Conservation (phyloP, 2,329 filamentous ascomycete genomes). For the Penicillium sp. region DNA sequence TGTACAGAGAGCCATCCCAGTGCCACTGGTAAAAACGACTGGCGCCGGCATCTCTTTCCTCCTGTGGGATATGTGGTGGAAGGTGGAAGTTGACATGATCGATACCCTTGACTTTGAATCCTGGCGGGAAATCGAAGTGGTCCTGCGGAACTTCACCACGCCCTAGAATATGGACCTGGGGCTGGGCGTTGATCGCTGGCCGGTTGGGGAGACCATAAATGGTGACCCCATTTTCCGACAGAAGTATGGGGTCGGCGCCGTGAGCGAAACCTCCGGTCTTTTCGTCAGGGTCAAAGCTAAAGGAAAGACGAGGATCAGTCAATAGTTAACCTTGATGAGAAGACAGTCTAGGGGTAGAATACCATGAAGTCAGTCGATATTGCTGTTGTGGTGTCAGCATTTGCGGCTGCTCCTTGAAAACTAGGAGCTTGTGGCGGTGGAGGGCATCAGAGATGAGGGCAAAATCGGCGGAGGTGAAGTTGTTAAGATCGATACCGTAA, state of each 20-base stretch:
- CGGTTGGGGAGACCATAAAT: conserved; percentile 43
- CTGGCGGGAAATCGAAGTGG: conserved; percentile 42
- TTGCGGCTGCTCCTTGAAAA: conserved; percentile 44
- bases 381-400: conserved; percentile 43
- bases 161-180: neutral
- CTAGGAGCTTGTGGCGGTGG: conserved; percentile 39
- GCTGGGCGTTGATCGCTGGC: neutral
- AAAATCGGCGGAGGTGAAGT: conserved; percentile 35
- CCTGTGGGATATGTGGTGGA: conserved; percentile 42
- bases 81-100: conserved; percentile 45
- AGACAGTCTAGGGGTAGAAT: neutral
- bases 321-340: neutral
- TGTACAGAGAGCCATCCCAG: conserved; percentile 42
- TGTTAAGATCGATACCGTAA: conserved; percentile 44
- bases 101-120: conserved; percentile 46
- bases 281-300: conserved; percentile 40
- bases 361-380: conserved; percentile 37
- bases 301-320: neutral
- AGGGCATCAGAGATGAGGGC: conserved; percentile 39
- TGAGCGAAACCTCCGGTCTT: conserved; percentile 46
- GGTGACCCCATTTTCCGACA: conserved; percentile 38
- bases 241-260: conserved; percentile 41
- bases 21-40: conserved; percentile 46
- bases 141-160: neutral
- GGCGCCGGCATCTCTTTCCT: conserved; percentile 39